A percentile compares a stretch with the other conserved stretches of the same genome.
Evolutionary conservation across 257 asterid species (phyloP).

Genomic region (Nicotiana undulata): DNA sequence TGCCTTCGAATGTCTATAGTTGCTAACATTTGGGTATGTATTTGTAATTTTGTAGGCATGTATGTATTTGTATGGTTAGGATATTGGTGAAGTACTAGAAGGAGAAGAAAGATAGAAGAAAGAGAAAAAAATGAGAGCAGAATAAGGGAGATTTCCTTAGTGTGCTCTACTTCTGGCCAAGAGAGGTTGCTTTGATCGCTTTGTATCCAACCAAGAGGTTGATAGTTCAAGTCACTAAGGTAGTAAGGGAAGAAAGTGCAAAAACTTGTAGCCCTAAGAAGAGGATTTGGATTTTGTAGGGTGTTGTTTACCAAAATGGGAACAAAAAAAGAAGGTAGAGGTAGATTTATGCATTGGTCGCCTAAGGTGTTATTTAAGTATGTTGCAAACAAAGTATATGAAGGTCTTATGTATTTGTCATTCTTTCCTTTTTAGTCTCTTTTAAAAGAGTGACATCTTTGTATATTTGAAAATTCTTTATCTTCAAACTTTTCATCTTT

Average conservation of each 20-base stretch:
- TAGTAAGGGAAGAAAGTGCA: neutral
- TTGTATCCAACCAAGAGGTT: neutral
- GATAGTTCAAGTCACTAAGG: neutral
- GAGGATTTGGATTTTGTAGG: neutral
- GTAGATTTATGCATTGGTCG: neutral
- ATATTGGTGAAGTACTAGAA: neutral
- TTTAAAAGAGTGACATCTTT: too few relatives aligned
- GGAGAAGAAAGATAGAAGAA: neutral
- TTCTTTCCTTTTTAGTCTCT: neutral
- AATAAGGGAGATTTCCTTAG: neutral
- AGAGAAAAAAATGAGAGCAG: neutral
- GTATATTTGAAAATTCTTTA: neutral
- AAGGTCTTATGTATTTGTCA: neutral
- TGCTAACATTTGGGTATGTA: neutral
- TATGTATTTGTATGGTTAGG: neutral
- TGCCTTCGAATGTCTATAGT: neutral
- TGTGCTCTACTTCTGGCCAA: neutral
- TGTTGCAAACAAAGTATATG: neutral
- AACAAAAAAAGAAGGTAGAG: neutral
- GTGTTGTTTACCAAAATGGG: neutral
- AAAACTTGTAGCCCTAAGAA: neutral
- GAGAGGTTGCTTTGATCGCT: neutral
- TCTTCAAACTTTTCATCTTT: neutral
- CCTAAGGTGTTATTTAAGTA: neutral
- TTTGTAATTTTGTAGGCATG: neutral